phyloP scores from a whole-genome alignment of 2,329 filamentous ascomycete genomes.

The Fusarium pseudocircinatum region DNA sequence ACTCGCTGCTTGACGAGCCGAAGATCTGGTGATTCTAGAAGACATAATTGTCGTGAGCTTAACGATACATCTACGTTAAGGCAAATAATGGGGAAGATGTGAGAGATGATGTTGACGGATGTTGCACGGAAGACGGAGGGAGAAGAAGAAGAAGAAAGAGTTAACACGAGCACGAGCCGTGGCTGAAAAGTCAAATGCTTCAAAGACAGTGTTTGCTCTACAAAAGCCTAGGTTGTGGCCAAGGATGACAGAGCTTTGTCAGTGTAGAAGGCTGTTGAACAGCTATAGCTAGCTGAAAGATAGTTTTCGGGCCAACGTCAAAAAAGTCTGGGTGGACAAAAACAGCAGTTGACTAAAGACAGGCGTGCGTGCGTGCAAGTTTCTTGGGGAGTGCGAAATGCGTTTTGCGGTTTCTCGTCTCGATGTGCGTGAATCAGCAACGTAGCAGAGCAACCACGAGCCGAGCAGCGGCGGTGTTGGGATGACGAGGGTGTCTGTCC shows the following conservation, averaged over 20 bases:
- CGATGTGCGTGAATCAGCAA: slow-evolving; percentile 39
- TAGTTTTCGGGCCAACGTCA: slow-evolving; percentile 3
- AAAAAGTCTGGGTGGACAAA: not conserved
- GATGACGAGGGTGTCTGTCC: slow-evolving; percentile 25
- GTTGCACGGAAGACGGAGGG: slow-evolving; percentile 31
- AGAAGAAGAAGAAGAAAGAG: slow-evolving; percentile 1
- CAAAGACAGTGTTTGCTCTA: slow-evolving; percentile 20
- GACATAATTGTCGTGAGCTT: slow-evolving; percentile 78
- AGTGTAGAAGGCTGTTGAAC: not conserved
- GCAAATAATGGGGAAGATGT: slow-evolving; percentile 30
- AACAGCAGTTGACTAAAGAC: slow-evolving; percentile 4
- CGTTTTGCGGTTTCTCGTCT: slow-evolving; percentile 21
- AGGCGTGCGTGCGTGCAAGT: not conserved
- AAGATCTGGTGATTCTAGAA: slow-evolving; percentile 94
- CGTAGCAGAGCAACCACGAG: slow-evolving; percentile 19
- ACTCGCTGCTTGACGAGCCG: slow-evolving; percentile 86
- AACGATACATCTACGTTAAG: slow-evolving; percentile 33
- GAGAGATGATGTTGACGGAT: slow-evolving; percentile 17
- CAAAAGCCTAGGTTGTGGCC: slow-evolving; percentile 6
- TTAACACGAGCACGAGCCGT: slow-evolving; percentile 27
- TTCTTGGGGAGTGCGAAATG: slow-evolving; percentile 19
- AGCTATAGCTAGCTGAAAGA: not conserved
- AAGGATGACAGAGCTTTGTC: slow-evolving; percentile 3
- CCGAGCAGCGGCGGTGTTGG: slow-evolving; percentile 25
- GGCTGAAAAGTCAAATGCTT: slow-evolving; percentile 24